These are phyloP conservation scores for Cryoendolithus antarcticus DNA, from an alignment of 2,329 filamentous ascomycete genomes.

Conservation along the genomic window DNA sequence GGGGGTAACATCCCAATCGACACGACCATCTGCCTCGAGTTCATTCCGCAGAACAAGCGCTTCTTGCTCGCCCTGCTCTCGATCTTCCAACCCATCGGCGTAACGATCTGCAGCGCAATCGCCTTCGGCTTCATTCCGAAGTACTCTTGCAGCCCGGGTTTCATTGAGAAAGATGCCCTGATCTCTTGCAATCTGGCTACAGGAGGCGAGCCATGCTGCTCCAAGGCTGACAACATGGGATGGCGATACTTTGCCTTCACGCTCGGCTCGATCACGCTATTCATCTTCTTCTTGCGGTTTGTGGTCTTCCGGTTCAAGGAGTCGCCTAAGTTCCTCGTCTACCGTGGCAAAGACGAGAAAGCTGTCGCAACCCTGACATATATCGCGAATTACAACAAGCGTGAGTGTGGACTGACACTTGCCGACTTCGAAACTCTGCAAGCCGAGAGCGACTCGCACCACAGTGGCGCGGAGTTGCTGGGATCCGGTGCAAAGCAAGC, in stretches of 20 bases:
- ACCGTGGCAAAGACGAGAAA: conserved; percentile 39
- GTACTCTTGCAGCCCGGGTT: conserved; percentile 40
- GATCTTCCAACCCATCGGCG: conserved; percentile 44
- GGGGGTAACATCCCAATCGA: conserved; percentile 45
- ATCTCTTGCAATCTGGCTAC: conserved; percentile 30
- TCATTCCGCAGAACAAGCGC: conserved; percentile 39
- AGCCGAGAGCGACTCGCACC: conserved; percentile 17
- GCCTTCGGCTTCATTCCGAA: conserved; percentile 43
- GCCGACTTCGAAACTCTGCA: conserved; percentile 26
- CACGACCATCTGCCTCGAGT: conserved; percentile 44
- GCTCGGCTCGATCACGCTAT: conserved; percentile 28
- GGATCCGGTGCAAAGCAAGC: conserved; percentile 21
- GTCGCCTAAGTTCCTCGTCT: conserved; percentile 48
- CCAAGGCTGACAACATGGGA: conserved; percentile 29
- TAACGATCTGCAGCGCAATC: conserved; percentile 39
- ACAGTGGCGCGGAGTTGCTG: conserved; percentile 18
- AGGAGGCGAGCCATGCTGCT: conserved; percentile 25
- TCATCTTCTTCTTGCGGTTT: conserved; percentile 40
- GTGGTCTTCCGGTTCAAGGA: conserved; percentile 44
- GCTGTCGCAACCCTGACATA: conserved; percentile 35
- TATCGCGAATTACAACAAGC: conserved; percentile 32
- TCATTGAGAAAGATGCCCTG: conserved; percentile 21
- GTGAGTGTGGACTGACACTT: conserved; percentile 22
- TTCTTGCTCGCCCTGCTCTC: conserved; percentile 42
- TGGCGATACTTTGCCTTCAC: conserved; percentile 34